Evolutionary conservation across 2,329 filamentous ascomycete species (phyloP), one percentile per base, ranked within the genome.

Genomic region (Pseudocercospora pini-densiflorae): DNA sequence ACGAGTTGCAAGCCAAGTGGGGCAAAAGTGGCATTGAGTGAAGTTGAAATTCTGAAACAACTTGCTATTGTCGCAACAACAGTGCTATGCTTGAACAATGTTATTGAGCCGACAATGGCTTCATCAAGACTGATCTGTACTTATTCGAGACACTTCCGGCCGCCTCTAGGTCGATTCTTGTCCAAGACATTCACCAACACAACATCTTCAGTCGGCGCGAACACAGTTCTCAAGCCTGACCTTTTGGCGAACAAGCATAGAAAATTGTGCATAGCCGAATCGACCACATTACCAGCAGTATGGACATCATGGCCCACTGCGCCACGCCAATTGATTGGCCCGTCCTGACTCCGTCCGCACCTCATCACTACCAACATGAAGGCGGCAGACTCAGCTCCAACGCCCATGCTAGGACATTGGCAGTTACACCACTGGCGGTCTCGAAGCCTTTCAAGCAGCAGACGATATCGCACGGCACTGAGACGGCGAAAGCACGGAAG

Each of bases 51-150:
- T 54, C 27, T 55, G 51, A 33, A 33, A 55, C 24, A 55, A 14
- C 47, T 55, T 55, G 51, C 27, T 55, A 55, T 55, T 55, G 51
- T 55, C 51, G 24, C 27, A 55, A 55, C 24, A 31, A 55, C 51
- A 55, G 16, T 55, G 40, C 27, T 31, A 55, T 27, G 19, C 24
- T 54, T 24, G 24, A 40, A 54, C 51, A 31, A 54, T 33, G 12
- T 27, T 55, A 31, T 55, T 31, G 8, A 55, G 23, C 27, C 12
- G 27, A 55, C 51, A 55, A 55, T 55, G 27, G 16, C 24, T 29
- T 24, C 24, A n/a, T 29, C 24, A 19, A 29, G 51, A 31, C 14
- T 8, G 12, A 24, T 55, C 14, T 33, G 12, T 31, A 55, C 24
- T 29, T 55, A 14, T 31, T 55, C 47, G 51, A 55, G 51, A 55